These are phyloP conservation scores for Pisolithus microcarpus DNA, from an alignment of 768 basidiomycete species.

Conservation along the genomic window DNA sequence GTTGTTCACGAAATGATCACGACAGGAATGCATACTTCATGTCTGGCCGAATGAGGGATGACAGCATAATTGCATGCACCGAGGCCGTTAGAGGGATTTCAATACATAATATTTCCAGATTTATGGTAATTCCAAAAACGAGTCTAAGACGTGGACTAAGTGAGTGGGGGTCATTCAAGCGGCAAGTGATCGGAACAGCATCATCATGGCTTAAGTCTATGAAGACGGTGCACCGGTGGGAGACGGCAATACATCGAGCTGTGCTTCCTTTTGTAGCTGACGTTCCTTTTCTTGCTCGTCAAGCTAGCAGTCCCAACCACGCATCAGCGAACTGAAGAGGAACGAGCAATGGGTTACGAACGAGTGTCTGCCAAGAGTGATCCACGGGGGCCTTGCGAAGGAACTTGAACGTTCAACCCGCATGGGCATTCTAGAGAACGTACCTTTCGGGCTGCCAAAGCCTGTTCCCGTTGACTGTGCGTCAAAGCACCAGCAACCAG, in stretches of 20 bases:
- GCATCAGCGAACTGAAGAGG: neutral
- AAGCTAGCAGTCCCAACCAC: slow-evolving; percentile 9
- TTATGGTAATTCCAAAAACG: neutral
- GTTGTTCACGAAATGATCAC: neutral
- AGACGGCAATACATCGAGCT: neutral
- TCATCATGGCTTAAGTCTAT: neutral
- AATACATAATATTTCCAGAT: neutral
- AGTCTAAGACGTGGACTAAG: too few relatives aligned
- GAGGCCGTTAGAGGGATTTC: too few relatives aligned
- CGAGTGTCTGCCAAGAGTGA: slow-evolving; percentile 24
- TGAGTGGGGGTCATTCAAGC: too few relatives aligned
- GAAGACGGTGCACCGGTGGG: neutral
- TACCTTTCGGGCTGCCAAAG: slow-evolving; percentile 24
- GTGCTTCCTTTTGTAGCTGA: slow-evolving; percentile 11
- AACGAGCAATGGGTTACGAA: slow-evolving; percentile 8
- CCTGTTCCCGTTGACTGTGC: slow-evolving; percentile 38
- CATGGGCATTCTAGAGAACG: neutral
- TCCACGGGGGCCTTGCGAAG: slow-evolving; percentile 12
- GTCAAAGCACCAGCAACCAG: slow-evolving; percentile 65
- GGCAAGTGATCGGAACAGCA: too few relatives aligned
- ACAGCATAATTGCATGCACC: neutral
- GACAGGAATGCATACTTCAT: neutral
- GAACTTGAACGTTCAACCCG: neutral
- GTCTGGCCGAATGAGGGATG: neutral
- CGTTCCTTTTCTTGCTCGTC: slow-evolving; percentile 22